Conservation (phyloP, 345 rosid genomes). For the Salix caprea region DNA sequence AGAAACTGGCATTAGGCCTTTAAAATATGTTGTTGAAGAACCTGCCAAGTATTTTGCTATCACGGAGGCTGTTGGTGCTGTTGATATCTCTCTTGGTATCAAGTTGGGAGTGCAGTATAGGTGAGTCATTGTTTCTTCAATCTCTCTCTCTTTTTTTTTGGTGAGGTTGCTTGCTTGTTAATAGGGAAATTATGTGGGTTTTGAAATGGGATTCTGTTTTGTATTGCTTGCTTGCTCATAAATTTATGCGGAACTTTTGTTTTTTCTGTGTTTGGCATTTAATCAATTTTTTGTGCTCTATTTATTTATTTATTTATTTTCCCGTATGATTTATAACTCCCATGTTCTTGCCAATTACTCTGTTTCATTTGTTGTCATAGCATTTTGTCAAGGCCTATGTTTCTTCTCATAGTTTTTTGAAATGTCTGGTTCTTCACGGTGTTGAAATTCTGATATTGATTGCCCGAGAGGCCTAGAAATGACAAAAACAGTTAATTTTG, state of each 20-base stretch:
- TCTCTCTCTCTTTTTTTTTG: not conserved
- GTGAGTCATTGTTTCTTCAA: conserved; percentile 22
- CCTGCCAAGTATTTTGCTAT: conserved; percentile 81
- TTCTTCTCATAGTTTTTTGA: not conserved
- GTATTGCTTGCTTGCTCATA: not conserved
- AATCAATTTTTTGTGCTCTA: not conserved
- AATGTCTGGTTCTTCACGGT: not conserved
- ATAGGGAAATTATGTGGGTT: not conserved
- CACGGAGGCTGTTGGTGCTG: conserved; percentile 75
- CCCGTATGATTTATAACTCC: not conserved
- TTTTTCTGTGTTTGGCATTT: not conserved
- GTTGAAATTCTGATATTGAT: not conserved
- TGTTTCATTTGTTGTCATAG: not conserved
- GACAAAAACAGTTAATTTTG: not conserved
- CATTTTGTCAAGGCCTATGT: not conserved
- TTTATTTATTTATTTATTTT: no score
- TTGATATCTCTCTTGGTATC: conserved; percentile 90
- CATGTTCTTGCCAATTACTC: not conserved
- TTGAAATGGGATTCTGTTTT: not conserved
- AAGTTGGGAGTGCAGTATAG: conserved; percentile 95
- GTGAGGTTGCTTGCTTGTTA: not conserved
- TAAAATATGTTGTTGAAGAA: conserved; percentile 62
- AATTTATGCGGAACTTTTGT: not conserved
- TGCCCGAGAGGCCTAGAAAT: not conserved
- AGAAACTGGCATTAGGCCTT: conserved; percentile 78